phyloP scores from a whole-genome alignment of 2,329 filamentous ascomycete species.

The Conoideocrella luteorostrata region DNA sequence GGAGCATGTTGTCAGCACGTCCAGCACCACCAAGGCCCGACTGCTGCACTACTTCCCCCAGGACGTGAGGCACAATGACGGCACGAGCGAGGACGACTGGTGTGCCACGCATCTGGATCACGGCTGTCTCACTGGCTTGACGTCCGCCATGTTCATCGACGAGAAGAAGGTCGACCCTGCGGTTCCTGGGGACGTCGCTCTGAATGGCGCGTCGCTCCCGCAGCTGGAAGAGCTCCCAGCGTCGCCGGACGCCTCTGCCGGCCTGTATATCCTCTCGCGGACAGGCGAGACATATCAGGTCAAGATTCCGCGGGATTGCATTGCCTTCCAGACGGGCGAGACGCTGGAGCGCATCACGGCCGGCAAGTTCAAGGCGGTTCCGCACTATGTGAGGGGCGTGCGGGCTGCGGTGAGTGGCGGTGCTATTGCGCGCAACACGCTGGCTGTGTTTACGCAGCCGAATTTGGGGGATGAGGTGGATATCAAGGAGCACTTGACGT shows the following conservation, averaged over 20 bases:
- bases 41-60: slow-evolving; percentile 89
- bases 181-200: slow-evolving; percentile 20
- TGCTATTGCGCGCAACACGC: slow-evolving; percentile 70
- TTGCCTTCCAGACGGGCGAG: slow-evolving; percentile 95
- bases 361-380: slow-evolving; percentile 89
- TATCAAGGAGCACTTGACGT: slow-evolving; percentile 57
- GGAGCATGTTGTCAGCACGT: slow-evolving; percentile 78
- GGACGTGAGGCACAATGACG: slow-evolving; percentile 22
- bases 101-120: slow-evolving; percentile 88
- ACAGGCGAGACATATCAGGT: slow-evolving; percentile 81
- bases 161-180: slow-evolving; percentile 46
- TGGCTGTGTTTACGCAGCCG: slow-evolving; percentile 96
- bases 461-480: slow-evolving; percentile 79
- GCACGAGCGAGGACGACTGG: slow-evolving; percentile 72
- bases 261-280: slow-evolving; percentile 90
- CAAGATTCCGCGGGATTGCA: slow-evolving; percentile 80
- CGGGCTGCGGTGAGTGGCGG: slow-evolving; percentile 45
- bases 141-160: slow-evolving; percentile 93
- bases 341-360: slow-evolving; percentile 83
- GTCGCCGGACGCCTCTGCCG: slow-evolving; percentile 77
- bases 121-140: slow-evolving; percentile 88
- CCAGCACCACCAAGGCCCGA: slow-evolving; percentile 82
- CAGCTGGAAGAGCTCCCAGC: slow-evolving; percentile 63
- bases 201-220: slow-evolving; percentile 27
- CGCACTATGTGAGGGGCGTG: slow-evolving; percentile 86